Evolutionary conservation across 306 rosid species (phyloP).

Genomic region (Notholithocarpus densiflorus): DNA sequence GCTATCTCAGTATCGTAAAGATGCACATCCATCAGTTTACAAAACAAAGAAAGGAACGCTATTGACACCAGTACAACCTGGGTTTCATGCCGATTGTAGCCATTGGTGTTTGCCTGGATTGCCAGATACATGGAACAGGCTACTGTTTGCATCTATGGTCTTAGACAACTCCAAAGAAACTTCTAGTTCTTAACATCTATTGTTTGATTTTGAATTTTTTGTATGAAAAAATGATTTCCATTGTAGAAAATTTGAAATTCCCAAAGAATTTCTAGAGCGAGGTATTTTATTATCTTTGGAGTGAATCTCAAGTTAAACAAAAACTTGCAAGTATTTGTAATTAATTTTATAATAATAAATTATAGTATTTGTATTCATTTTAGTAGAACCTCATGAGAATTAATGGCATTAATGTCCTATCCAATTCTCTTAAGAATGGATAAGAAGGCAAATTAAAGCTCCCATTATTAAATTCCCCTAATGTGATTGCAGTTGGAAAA

Average conservation of each 20-base stretch:
- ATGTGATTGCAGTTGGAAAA: too few species aligned
- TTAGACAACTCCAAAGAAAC: conserved; percentile 4
- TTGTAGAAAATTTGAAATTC: too few species aligned
- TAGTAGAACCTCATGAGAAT: neutral
- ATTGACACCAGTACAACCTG: conserved; percentile 1
- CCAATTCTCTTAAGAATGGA: neutral
- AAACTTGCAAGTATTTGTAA: too few species aligned
- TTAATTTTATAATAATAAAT: too few species aligned
- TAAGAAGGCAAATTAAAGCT: too few species aligned
- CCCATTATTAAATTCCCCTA: too few species aligned
- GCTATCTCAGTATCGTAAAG: conserved; percentile 29
- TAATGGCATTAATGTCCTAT: neutral
- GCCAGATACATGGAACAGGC: conserved; percentile 49
- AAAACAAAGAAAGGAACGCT: conserved; percentile 13
- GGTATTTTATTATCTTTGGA: too few species aligned
- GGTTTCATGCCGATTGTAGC: conserved; percentile 32
- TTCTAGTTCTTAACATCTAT: conserved; percentile 8
- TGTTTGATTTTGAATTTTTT: neutral
- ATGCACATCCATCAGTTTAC: conserved; percentile 33
- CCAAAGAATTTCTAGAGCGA: too few species aligned
- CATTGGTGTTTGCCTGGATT: conserved; percentile 52
- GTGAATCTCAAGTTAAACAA: too few species aligned
- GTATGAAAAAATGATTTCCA: too few species aligned
- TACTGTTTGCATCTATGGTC: conserved; percentile 23
- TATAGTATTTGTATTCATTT: too few species aligned